These are phyloP conservation scores for Hypholoma sublateritium DNA, from an alignment of 768 basidiomycete genomes.

Conservation along the genomic window DNA sequence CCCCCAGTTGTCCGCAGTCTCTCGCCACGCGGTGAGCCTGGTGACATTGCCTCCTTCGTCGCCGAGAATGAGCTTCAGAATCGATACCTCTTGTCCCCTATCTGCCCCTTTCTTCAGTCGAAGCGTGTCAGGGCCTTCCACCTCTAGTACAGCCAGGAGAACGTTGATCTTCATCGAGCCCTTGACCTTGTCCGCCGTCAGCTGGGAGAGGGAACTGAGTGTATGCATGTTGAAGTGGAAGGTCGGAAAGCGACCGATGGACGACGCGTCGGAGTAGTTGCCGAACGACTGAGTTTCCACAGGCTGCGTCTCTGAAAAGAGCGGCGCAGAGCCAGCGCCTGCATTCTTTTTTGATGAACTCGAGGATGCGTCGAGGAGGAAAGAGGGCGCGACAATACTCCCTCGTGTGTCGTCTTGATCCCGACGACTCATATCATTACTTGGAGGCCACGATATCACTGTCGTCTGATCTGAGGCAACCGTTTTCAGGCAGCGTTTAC, in stretches of 20 bases:
- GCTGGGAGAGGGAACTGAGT: slow-evolving; percentile 50
- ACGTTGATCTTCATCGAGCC: slow-evolving; percentile 52
- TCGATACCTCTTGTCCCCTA: slow-evolving; percentile 65
- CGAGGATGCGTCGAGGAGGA: slow-evolving; percentile 25
- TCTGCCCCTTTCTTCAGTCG: slow-evolving; percentile 67
- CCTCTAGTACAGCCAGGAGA: slow-evolving; percentile 69
- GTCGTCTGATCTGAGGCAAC: slow-evolving; percentile 44
- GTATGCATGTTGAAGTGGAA: slow-evolving; percentile 73
- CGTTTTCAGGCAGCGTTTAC: not conserved
- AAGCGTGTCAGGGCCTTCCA: slow-evolving; percentile 74
- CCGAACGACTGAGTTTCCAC: slow-evolving; percentile 39
- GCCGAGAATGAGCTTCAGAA: slow-evolving; percentile 71
- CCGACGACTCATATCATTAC: slow-evolving; percentile 23
- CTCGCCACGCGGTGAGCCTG: slow-evolving; percentile 79
- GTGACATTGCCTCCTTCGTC: slow-evolving; percentile 70
- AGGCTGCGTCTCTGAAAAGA: slow-evolving; percentile 18
- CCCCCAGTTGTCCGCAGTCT: slow-evolving; percentile 74
- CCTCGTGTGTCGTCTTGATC: slow-evolving; percentile 10
- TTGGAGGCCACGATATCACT: slow-evolving; percentile 60
- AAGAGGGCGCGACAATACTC: slow-evolving; percentile 24
- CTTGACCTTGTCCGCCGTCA: slow-evolving; percentile 27
- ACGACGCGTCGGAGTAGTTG: slow-evolving; percentile 63
- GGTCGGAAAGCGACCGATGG: slow-evolving; percentile 69
- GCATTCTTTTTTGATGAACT: slow-evolving; percentile 16
- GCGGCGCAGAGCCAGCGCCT: slow-evolving; percentile 10